phyloP scores from a whole-genome alignment of 2,329 filamentous ascomycete genomes.

The Ophiostoma montium region DNA sequence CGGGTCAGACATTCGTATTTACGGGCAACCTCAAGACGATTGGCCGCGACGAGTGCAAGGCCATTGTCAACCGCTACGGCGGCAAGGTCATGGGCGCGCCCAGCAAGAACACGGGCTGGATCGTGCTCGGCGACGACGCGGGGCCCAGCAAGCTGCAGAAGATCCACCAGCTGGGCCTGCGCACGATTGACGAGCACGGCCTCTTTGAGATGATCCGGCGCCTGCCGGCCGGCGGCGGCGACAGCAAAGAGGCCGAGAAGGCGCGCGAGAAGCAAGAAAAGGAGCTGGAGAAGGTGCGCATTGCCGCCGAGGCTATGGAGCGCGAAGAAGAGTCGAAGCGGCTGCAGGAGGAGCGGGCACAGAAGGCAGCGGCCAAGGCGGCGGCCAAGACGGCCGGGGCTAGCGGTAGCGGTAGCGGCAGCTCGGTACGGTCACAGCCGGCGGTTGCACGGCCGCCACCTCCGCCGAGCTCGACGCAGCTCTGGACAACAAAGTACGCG shows the following conservation, averaged over 20 bases:
- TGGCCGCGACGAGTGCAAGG: conserved; percentile 71
- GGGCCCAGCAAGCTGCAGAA: conserved; percentile 86
- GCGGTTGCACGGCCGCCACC: conserved; percentile 20
- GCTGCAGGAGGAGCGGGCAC: conserved; percentile 37
- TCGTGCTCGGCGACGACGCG: conserved; percentile 81
- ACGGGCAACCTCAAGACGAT: conserved; percentile 75
- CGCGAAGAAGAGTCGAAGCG: conserved; percentile 56
- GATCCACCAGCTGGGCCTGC: conserved; percentile 65
- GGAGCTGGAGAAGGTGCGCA: conserved; percentile 69
- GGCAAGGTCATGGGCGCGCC: conserved; percentile 78
- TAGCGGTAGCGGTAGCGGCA: conserved; percentile 1
- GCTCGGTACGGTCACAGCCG: background rate
- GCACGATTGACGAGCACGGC: conserved; percentile 88
- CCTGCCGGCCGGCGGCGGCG: conserved; percentile 75
- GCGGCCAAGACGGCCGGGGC: conserved; percentile 14
- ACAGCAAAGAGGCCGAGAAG: conserved; percentile 76
- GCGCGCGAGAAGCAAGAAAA: conserved; percentile 70
- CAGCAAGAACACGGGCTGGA: conserved; percentile 86
- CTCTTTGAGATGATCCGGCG: conserved; percentile 71
- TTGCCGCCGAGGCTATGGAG: conserved; percentile 76
- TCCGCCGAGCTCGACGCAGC: conserved; percentile 32
- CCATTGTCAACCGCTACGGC: conserved; percentile 81
- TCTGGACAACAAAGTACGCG: conserved; percentile 95
- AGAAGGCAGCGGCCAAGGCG: conserved; percentile 34
- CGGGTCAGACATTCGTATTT: conserved; percentile 85